A percentile compares a stretch with the other conserved stretches of the same genome.
Evolutionary conservation across 1,139 yeast genomes (phyloP).

Genomic region (Yamadazyma dendronema): DNA sequence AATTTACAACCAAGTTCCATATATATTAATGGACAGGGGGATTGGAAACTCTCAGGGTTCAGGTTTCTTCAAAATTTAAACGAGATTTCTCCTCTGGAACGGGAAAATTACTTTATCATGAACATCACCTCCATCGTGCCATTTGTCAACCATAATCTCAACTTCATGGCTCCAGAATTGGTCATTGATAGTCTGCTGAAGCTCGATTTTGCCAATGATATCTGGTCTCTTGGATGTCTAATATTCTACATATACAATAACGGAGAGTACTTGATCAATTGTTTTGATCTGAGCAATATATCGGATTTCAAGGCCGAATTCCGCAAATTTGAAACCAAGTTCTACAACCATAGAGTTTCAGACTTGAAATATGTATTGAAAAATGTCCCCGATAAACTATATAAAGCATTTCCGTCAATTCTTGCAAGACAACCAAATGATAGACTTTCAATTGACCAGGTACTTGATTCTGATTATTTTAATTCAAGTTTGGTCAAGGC

Average conservation of each 20-base stretch:
- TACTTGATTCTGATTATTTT: constrained; percentile 56
- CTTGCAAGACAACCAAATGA: constrained; percentile 44
- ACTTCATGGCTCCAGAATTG: constrained; percentile 51
- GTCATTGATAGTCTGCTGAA: constrained; percentile 29
- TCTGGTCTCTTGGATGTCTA: constrained; percentile 80
- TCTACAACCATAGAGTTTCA: constrained; percentile 42
- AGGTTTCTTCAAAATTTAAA: constrained; percentile 58
- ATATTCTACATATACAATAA: constrained; percentile 62
- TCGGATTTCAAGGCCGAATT: constrained; percentile 50
- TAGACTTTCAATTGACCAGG: constrained; percentile 48
- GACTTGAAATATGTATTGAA: constrained; percentile 51
- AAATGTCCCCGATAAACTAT: constrained; percentile 35
- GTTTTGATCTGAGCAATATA: constrained; percentile 46
- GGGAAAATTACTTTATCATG: constrained; percentile 58
- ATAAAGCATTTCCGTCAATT: constrained; percentile 32
- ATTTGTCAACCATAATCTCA: constrained; percentile 68
- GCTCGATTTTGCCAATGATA: constrained; percentile 69
- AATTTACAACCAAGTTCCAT: constrained; percentile 79
- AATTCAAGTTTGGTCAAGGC: constrained; percentile 84
- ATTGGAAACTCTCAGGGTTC: constrained; percentile 89
- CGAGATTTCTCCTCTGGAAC: constrained; percentile 45
- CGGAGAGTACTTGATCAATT: constrained; percentile 46
- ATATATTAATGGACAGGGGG: constrained; percentile 79
- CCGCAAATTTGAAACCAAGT: constrained; percentile 37
- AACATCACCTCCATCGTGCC: constrained; percentile 77